Conservation (phyloP, 1,284 basidiomycete species). For the Pterula multifida region DNA sequence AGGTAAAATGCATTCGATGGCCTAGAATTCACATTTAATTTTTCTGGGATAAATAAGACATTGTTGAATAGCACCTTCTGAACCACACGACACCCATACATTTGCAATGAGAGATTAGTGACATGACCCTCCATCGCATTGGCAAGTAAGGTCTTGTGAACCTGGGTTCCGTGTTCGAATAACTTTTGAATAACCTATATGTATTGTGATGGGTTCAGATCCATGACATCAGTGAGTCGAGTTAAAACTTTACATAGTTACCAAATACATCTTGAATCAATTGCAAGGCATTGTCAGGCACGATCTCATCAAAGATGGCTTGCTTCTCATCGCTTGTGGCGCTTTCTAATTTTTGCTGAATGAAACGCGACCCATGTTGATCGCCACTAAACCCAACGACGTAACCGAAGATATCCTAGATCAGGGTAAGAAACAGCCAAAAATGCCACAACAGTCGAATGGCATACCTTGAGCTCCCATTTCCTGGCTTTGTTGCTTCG, state of each 20-base stretch:
- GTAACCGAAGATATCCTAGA: constrained; percentile 76
- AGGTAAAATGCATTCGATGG: constrained; percentile 71
- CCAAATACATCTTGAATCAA: constrained; percentile 95
- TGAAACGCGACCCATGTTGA: constrained; percentile 87
- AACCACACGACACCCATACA: constrained; percentile 93
- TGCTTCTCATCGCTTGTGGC: constrained; percentile 72
- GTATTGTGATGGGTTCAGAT: background rate
- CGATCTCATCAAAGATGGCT: constrained; percentile 83
- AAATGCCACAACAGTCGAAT: constrained; percentile 3
- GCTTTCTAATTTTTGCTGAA: constrained; percentile 75
- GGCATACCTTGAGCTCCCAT: constrained; percentile 69
- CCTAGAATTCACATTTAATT: too few species aligned
- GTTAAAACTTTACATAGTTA: constrained; percentile 63
- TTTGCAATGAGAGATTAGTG: constrained; percentile 73
- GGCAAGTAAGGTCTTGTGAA: constrained; percentile 65
- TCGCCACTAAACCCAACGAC: constrained; percentile 91
- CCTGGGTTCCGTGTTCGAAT: constrained; percentile 78
- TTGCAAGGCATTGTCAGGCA: constrained; percentile 63
- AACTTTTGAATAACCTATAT: constrained; percentile 88
- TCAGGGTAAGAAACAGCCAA: constrained; percentile 7
- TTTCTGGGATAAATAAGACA: too few species aligned
- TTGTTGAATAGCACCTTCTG: constrained; percentile 49
- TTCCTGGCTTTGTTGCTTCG: constrained; percentile 66
- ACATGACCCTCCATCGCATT: constrained; percentile 75
- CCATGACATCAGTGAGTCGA: background rate